These are phyloP conservation scores for Phytopythium vexans DNA, from an alignment of 352 stramenopile genomes.

Conservation along the genomic window DNA sequence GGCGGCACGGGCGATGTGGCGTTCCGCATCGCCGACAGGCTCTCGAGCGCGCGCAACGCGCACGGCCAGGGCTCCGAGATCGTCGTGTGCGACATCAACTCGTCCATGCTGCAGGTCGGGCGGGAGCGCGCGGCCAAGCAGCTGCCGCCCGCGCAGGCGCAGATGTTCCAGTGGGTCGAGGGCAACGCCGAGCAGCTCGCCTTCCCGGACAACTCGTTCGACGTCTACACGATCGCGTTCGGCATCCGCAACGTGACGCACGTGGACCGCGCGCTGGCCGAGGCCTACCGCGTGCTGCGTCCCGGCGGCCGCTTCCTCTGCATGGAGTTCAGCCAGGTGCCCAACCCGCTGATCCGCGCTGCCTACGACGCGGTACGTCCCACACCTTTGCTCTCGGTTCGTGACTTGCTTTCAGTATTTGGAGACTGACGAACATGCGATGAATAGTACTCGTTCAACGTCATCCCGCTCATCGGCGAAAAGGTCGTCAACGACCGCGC, in stretches of 20 bases:
- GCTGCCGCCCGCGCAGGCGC: slow-evolving; percentile 43
- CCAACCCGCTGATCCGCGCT: slow-evolving; percentile 88
- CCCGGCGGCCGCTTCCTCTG: slow-evolving; percentile 97
- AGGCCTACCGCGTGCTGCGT: slow-evolving; percentile 96
- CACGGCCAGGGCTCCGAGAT: slow-evolving; percentile 65
- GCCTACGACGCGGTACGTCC: slow-evolving; percentile 92
- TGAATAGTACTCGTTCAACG: slow-evolving; percentile 95
- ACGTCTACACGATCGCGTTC: slow-evolving; percentile 99
- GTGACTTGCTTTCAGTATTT: slow-evolving; percentile 6
- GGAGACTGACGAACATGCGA: not conserved
- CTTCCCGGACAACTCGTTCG: slow-evolving; percentile 95
- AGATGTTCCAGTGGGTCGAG: slow-evolving; percentile 89
- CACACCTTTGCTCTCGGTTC: not conserved
- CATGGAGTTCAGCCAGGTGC: slow-evolving; percentile 97
- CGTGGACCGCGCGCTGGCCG: slow-evolving; percentile 92
- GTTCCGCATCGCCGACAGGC: slow-evolving; percentile 93
- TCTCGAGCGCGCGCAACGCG: slow-evolving; percentile 25
- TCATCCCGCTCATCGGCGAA: slow-evolving; percentile 95
- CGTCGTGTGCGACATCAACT: slow-evolving; percentile 99
- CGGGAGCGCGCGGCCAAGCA: slow-evolving; percentile 83
- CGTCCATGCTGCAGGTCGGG: slow-evolving; percentile 97
- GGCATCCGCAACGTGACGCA: slow-evolving; percentile 99
- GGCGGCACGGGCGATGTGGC: slow-evolving; percentile 98
- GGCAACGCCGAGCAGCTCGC: slow-evolving; percentile 95
- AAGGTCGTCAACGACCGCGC: slow-evolving; percentile 94